These are phyloP conservation scores for Talaromyces pinophilus DNA, from an alignment of 2,329 filamentous ascomycete species.

Conservation along the genomic window DNA sequence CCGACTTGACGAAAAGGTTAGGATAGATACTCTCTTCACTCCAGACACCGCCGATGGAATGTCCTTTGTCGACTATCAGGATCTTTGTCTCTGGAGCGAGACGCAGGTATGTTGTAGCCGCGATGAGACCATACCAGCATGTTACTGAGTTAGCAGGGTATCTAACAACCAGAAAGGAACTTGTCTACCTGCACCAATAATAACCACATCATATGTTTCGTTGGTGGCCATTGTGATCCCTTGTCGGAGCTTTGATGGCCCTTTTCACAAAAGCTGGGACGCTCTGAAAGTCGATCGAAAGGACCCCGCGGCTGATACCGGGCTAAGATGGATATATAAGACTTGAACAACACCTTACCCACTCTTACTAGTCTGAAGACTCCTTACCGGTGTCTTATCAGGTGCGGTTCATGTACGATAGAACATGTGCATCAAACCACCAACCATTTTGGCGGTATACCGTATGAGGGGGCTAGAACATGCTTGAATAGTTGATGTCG, in stretches of 20 bases:
- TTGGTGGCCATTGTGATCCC: neutral
- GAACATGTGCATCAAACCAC: neutral
- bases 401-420: neutral
- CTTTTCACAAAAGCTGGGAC: neutral
- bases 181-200: neutral
- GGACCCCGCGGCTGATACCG: neutral
- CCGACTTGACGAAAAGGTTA: constrained; percentile 11
- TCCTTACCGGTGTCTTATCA: neutral
- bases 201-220: constrained; percentile 4
- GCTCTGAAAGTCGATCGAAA: neutral
- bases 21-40: constrained; percentile 8
- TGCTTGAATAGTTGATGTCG: neutral
- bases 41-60: constrained; percentile 7
- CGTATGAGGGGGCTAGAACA: neutral
- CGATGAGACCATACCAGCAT: constrained; percentile 10
- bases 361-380: neutral
- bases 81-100: neutral
- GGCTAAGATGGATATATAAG: neutral
- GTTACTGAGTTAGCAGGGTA: neutral
- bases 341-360: neutral
- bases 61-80: constrained; percentile 2
- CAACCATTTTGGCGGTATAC: neutral
- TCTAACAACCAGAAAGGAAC: neutral
- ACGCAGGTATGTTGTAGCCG: constrained; percentile 3
- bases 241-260: neutral